Conservation (phyloP, 805 yeast genomes). For the Wickerhamomyces pijperi region DNA sequence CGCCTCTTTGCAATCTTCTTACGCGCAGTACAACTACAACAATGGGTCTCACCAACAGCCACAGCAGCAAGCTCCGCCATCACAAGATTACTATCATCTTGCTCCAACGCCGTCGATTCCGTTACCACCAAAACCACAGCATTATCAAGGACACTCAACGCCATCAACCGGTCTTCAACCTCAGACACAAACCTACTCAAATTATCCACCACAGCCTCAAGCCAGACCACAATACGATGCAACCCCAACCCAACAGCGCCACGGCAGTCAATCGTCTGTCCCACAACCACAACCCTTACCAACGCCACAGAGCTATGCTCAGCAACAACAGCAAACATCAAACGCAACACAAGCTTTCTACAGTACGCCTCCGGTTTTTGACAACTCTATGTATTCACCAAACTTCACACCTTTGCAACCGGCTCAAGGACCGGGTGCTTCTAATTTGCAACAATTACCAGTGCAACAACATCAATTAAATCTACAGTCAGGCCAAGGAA, state of each 20-base stretch:
- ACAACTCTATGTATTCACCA: not conserved
- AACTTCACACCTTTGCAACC: not conserved
- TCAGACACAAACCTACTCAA: not conserved
- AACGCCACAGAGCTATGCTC: conserved; percentile 2
- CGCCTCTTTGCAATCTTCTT: too few relatives aligned
- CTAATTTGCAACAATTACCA: too few relatives aligned
- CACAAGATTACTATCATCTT: not conserved
- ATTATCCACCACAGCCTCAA: not conserved
- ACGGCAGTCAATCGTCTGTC: not conserved
- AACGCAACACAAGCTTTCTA: conserved; percentile 1
- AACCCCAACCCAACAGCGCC: not conserved
- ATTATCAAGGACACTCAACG: not conserved
- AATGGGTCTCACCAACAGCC: conserved; percentile 1
- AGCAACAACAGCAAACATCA: conserved; percentile 14
- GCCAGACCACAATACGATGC: not conserved
- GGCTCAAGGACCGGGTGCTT: not conserved
- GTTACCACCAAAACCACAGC: not conserved
- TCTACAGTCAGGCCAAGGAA: too few relatives aligned
- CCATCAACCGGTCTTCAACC: not conserved
- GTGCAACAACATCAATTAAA: too few relatives aligned
- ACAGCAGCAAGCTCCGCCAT: conserved; percentile 1
- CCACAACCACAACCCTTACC: not conserved
- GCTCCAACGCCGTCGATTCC: not conserved
- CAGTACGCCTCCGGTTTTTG: not conserved
- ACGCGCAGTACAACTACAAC: too few relatives aligned